These are phyloP conservation scores for Helotiales sp. DNA, from an alignment of 2,329 filamentous ascomycete genomes.

Conservation along the genomic window DNA sequence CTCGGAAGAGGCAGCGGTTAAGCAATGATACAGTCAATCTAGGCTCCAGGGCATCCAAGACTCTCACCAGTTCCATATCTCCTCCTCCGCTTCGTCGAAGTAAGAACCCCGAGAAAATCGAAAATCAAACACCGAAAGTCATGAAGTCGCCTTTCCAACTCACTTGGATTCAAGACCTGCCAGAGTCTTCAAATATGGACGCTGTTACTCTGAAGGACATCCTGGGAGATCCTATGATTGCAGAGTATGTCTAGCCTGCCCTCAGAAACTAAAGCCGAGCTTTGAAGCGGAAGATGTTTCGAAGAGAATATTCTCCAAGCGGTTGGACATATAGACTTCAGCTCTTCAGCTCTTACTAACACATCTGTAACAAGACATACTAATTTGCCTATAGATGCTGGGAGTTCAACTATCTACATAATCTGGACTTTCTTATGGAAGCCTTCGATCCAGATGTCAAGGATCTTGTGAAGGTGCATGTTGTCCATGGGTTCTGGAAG, in stretches of 20 bases:
- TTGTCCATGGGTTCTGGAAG: constrained; percentile 68
- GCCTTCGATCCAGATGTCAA: constrained; percentile 55
- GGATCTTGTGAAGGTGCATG: constrained; percentile 52
- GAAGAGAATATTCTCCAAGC: too few relatives aligned
- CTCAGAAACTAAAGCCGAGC: too few relatives aligned
- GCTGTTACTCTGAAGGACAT: constrained; percentile 56
- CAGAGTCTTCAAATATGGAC: constrained; percentile 53
- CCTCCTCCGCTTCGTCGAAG: constrained; percentile 30
- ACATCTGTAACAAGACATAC: too few relatives aligned
- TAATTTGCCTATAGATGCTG: too few relatives aligned
- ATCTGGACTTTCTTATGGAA: constrained; percentile 60
- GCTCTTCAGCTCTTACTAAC: too few relatives aligned
- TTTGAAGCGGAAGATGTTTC: too few relatives aligned
- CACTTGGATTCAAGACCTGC: constrained; percentile 55
- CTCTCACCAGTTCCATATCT: constrained; percentile 28
- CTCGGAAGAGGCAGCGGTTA: constrained; percentile 30
- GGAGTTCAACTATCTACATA: constrained; percentile 56
- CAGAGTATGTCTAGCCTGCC: too few relatives aligned
- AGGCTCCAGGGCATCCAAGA: constrained; percentile 10
- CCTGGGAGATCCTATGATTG: constrained; percentile 58
- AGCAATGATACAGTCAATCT: constrained; percentile 12
- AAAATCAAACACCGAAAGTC: constrained; percentile 9
- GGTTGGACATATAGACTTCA: too few relatives aligned
- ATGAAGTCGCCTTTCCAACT: constrained; percentile 57
- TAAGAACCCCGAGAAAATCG: neutral